These are phyloP conservation scores for Nitzschia sp. DNA, from an alignment of 108 stramenopile genomes.

Conservation along the genomic window DNA sequence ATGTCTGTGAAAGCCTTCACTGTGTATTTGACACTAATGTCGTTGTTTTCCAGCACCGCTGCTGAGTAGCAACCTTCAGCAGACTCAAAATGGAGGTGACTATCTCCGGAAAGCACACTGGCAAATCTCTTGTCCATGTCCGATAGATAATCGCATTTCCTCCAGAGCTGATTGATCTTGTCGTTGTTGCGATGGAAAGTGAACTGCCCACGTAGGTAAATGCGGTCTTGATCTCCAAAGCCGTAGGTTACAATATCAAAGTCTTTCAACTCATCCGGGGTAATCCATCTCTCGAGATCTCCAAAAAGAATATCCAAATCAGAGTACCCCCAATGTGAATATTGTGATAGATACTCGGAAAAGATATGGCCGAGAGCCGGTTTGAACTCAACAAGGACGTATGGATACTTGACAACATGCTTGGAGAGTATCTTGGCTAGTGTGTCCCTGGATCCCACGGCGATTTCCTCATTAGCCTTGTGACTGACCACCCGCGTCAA, in stretches of 20 bases:
- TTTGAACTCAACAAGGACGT: slow-evolving; percentile 93
- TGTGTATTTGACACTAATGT: slow-evolving; percentile 84
- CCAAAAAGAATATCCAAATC: slow-evolving; percentile 93
- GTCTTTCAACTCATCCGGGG: slow-evolving; percentile 70
- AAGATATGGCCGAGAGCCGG: slow-evolving; percentile 92
- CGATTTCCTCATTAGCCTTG: slow-evolving; percentile 36
- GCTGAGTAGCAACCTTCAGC: slow-evolving; percentile 93
- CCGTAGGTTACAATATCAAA: slow-evolving; percentile 92
- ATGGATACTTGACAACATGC: slow-evolving; percentile 61
- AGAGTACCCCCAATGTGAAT: slow-evolving; percentile 93
- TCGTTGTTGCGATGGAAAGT: slow-evolving; percentile 85
- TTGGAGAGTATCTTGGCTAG: slow-evolving; percentile 45
- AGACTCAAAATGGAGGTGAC: slow-evolving; percentile 67
- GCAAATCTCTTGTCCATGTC: slow-evolving; percentile 77
- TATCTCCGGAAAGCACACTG: slow-evolving; percentile 32
- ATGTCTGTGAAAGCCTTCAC: slow-evolving; percentile 86
- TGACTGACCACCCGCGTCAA: slow-evolving; percentile 54
- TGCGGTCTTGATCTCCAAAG: slow-evolving; percentile 84
- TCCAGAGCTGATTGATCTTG: slow-evolving; percentile 80
- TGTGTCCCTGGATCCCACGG: slow-evolving; percentile 19
- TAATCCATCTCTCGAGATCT: slow-evolving; percentile 82
- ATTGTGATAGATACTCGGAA: slow-evolving; percentile 62
- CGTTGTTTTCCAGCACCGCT: slow-evolving; percentile 58
- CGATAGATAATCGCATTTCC: slow-evolving; percentile 76
- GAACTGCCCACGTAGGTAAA: slow-evolving; percentile 90